Conservation (phyloP, 2,329 filamentous ascomycete genomes). For the Calonectria fujianensis region DNA sequence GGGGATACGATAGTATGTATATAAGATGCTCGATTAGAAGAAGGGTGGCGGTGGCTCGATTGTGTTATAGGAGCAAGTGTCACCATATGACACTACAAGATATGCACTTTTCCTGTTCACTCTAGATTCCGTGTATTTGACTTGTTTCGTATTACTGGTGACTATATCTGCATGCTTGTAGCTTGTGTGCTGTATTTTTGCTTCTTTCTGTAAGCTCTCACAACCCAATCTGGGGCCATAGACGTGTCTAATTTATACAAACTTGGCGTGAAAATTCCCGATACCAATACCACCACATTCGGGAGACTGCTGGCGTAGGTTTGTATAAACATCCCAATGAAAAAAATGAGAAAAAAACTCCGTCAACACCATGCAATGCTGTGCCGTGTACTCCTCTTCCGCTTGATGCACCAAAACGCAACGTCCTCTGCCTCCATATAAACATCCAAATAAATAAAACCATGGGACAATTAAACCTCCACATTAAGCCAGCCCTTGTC, state of each 20-base stretch:
- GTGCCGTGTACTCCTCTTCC: constrained; percentile 27
- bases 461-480: constrained; percentile 21
- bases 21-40: constrained; percentile 15
- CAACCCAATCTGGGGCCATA: constrained; percentile 24
- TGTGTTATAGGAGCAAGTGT: constrained; percentile 24
- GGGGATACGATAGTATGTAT: constrained; percentile 18
- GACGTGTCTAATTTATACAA: constrained; percentile 12
- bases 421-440: neutral
- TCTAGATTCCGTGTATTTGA: neutral
- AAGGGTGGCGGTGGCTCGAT: constrained; percentile 15
- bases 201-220: constrained; percentile 17
- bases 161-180: neutral
- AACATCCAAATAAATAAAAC: neutral
- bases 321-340: constrained; percentile 23
- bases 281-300: neutral
- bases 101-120: constrained; percentile 4
- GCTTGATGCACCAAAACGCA: neutral
- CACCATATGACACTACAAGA: constrained; percentile 6
- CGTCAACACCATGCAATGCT: constrained; percentile 62
- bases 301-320: constrained; percentile 36
- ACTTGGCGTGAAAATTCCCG: constrained; percentile 5
- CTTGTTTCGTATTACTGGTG: neutral
- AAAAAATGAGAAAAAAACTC: constrained; percentile 43
- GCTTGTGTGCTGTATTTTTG: constrained; percentile 1
- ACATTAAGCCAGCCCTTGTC: constrained; percentile 53